Evolutionary conservation across 179 eudicot species (phyloP).

Genomic region (Beta lomatogona): DNA sequence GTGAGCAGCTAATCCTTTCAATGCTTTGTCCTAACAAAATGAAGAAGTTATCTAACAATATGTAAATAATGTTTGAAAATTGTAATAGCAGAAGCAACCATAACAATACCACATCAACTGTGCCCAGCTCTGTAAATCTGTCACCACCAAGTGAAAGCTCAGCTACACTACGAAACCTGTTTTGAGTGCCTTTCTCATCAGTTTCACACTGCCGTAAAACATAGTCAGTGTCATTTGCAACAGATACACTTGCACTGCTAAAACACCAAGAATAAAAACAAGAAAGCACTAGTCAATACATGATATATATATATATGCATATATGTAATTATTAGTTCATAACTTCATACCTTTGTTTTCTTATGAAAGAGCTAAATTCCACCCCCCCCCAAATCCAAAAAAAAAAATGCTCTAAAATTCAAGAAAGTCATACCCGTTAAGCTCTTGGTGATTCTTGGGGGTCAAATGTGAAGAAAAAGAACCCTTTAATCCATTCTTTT

Average conservation of each 20-base stretch:
- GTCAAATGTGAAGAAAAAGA: constrained; percentile 37
- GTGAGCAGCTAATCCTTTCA: constrained; percentile 68
- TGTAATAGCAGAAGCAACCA: constrained; percentile 4
- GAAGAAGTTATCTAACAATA: not conserved
- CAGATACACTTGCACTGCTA: constrained; percentile 40
- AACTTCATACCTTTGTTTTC: too few species aligned
- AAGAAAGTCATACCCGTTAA: constrained; percentile 42
- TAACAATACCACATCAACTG: constrained; percentile 70
- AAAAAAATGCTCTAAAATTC: not conserved
- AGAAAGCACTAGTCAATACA: constrained; percentile 14
- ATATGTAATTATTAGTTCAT: too few species aligned
- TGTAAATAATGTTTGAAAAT: not conserved
- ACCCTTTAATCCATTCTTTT: constrained; percentile 38
- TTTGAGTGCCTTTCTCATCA: constrained; percentile 41
- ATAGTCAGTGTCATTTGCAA: constrained; percentile 31
- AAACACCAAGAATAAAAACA: constrained; percentile 31
- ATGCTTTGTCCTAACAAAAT: constrained; percentile 64
- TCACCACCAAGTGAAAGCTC: constrained; percentile 66
- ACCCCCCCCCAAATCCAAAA: too few species aligned
- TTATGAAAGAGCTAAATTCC: not conserved
- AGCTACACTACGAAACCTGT: constrained; percentile 61
- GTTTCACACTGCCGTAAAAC: constrained; percentile 32
- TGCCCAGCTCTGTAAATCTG: constrained; percentile 43
- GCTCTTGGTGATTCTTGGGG: constrained; percentile 43
- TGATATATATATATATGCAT: not conserved